These are phyloP conservation scores for Colletotrichum tamarilloi DNA, from an alignment of 2,329 filamentous ascomycete species.

Conservation along the genomic window DNA sequence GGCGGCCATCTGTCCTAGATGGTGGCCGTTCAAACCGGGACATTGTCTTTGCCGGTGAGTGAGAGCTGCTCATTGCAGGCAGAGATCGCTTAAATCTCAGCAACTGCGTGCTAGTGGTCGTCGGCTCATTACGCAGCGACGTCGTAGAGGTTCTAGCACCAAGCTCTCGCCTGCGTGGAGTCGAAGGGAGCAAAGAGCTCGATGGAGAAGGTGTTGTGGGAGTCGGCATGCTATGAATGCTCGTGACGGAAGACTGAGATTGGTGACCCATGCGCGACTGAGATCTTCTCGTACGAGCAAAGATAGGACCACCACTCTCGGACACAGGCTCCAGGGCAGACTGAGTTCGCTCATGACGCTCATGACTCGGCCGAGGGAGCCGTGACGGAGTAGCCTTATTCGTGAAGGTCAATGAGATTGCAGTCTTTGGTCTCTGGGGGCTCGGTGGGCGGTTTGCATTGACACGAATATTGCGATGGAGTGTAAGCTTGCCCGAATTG, in stretches of 20 bases:
- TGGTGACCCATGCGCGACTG: constrained; percentile 77
- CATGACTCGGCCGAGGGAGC: constrained; percentile 82
- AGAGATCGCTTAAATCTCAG: constrained; percentile 74
- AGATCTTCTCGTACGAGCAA: constrained; percentile 66
- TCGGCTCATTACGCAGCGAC: constrained; percentile 68
- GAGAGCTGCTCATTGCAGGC: constrained; percentile 65
- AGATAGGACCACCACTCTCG: constrained; percentile 82
- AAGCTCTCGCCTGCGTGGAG: constrained; percentile 71
- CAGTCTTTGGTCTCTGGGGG: constrained; percentile 76
- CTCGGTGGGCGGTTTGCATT: constrained; percentile 78
- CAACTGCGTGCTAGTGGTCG: constrained; percentile 74
- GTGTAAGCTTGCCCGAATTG: constrained; percentile 80
- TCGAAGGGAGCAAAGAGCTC: constrained; percentile 64
- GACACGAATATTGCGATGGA: constrained; percentile 92
- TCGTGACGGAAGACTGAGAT: constrained; percentile 74
- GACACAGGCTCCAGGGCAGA: constrained; percentile 92
- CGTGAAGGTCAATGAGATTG: constrained; percentile 91
- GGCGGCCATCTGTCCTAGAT: constrained; percentile 67
- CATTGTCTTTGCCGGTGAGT: constrained; percentile 62
- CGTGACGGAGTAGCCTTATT: constrained; percentile 80
- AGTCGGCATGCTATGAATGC: constrained; percentile 71
- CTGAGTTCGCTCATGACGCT: constrained; percentile 65
- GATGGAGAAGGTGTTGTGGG: constrained; percentile 68
- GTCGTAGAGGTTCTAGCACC: constrained; percentile 64
- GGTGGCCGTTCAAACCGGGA: constrained; percentile 67